phyloP scores from a whole-genome alignment of 257 asterid genomes.

The Capsicum chinense region DNA sequence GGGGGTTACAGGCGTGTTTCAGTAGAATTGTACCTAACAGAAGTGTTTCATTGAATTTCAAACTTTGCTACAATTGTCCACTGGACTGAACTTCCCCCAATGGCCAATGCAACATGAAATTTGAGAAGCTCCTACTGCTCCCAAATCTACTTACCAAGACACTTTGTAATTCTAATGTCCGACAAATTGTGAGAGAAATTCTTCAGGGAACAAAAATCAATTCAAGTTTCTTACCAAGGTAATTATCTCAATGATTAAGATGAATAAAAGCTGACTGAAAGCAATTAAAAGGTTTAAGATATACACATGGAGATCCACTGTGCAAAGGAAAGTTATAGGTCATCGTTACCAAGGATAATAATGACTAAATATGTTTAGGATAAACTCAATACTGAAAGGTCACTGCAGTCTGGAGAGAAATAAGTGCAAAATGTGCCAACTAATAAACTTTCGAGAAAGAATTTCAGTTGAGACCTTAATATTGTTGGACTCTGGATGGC shows the following conservation, averaged over 20 bases:
- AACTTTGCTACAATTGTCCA: conserved; percentile 10
- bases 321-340: neutral
- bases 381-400: neutral
- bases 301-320: neutral
- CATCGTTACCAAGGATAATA: neutral
- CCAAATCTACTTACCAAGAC: neutral
- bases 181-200: neutral
- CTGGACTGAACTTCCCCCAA: neutral
- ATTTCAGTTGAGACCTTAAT: neutral
- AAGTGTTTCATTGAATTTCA: too few species aligned
- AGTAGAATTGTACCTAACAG: neutral
- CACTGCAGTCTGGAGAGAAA: neutral
- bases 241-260: neutral
- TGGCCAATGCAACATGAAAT: neutral
- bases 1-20: neutral
- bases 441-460: neutral
- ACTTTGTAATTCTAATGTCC: neutral
- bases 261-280: neutral
- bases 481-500: neutral
- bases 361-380: neutral
- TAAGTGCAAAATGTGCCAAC: neutral
- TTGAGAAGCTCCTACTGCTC: neutral
- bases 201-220: neutral
- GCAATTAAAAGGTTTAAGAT: neutral
- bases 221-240: neutral